Conservation (phyloP, 2,329 filamentous ascomycete genomes). For the Didymella lethalis region DNA sequence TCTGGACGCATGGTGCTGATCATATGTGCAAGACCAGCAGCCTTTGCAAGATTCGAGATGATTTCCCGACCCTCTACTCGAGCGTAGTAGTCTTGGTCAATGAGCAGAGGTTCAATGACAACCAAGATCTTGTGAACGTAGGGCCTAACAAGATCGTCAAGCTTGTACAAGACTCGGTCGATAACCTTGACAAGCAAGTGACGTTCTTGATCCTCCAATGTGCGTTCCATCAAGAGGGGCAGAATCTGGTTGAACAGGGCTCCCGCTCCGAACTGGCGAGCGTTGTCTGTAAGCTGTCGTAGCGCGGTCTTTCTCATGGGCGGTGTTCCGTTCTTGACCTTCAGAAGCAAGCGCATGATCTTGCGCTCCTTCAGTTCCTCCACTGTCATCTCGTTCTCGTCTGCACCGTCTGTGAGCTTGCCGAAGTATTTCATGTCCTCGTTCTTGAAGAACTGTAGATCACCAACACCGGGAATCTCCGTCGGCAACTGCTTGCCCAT, state of each 20-base stretch:
- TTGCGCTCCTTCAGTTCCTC: constrained; percentile 98
- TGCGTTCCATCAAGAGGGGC: constrained; percentile 97
- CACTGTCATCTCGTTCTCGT: constrained; percentile 89
- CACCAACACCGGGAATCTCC: constrained; percentile 94
- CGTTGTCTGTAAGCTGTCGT: constrained; percentile 96
- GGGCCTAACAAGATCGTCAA: constrained; percentile 93
- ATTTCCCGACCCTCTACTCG: constrained; percentile 98
- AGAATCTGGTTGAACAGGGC: constrained; percentile 97
- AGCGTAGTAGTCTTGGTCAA: constrained; percentile 99
- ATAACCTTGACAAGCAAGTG: constrained; percentile 99
- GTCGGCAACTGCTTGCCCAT: constrained; percentile 91
- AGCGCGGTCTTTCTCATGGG: constrained; percentile 98
- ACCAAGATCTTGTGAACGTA: constrained; percentile 99
- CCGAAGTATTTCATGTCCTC: constrained; percentile 99
- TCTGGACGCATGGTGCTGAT: constrained; percentile 99
- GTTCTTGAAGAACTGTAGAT: constrained; percentile 96
- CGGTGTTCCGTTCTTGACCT: constrained; percentile 99
- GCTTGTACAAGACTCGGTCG: constrained; percentile 96
- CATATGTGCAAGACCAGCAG: constrained; percentile 96
- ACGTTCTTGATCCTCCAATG: constrained; percentile 94
- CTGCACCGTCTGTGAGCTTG: constrained; percentile 91
- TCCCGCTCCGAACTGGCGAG: constrained; percentile 91
- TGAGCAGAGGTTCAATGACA: constrained; percentile 97
- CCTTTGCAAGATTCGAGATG: constrained; percentile 96
- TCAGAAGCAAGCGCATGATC: constrained; percentile 95